Base-by-base conservation (phyloP, 2,329 filamentous ascomycete species). In the Ambrosiella cleistominuta region DNA sequence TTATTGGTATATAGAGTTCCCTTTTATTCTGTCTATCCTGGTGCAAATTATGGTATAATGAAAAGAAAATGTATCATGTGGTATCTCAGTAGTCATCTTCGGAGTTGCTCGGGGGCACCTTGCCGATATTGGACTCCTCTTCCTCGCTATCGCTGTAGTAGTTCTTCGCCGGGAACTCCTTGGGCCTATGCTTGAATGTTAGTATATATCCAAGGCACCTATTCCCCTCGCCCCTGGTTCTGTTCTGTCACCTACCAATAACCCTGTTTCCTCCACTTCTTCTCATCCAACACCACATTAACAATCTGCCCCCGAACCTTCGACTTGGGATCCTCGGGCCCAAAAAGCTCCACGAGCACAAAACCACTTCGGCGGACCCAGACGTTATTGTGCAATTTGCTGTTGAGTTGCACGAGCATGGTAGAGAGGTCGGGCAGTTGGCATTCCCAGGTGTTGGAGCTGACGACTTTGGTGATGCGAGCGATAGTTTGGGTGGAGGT, bases 361-460 rank as follows among this genome's bases (percentile, higher is more conserved):
- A 84, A 97, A 0, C 88, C 88, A 37, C 89, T 86, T 15, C 88
- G 82, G 70, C 86, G 90, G 68, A 97, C 86, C 87, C 88, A 97
- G 62, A 97, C 88, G 1, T 88, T 93, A 63, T 88, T 93, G 61
- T 91, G 86, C 68, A 97, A 96, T 45, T 83, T 82, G 35, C 88
- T 75, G 8, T 87, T 85, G 17, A 98, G 80, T 73, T 96, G 89
- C 19, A 89, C 83, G 15, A 94, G 73, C 44, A 91, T 70, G 6
- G 76, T 72, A 65, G 81, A 78, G 60, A 79, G 77, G 64, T 76
- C 75, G 27, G 90, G 82, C 37, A 90, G 73, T 66, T 83, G 77
- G 66, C 91, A 88, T 49, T 79, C 79, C 74, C 95, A 97, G 47
- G 95, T 75, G 69, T 86, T 94, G 72, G 95, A 95, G 63, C 91